A percentile compares a stretch with the other conserved stretches of the same genome.
Conservation (phyloP, 2,329 filamentous ascomycete species). For the Neophaeococcomyces aloes region DNA sequence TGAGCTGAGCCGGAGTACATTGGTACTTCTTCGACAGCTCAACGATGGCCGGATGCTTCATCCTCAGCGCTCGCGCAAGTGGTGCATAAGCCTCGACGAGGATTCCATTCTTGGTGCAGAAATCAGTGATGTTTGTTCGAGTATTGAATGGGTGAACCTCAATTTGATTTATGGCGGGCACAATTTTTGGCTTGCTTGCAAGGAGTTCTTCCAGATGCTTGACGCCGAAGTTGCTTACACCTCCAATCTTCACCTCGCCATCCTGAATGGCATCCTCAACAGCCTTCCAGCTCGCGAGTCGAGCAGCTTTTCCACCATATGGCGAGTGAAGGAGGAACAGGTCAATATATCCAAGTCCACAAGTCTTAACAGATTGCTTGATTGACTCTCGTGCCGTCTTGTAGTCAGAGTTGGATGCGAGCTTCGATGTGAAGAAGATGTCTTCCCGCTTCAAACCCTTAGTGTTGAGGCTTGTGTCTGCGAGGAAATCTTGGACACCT, state of each 20-base stretch:
- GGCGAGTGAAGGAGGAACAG: conserved; percentile 71
- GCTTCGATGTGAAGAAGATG: conserved; percentile 71
- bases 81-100: conserved; percentile 71
- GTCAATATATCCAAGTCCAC: conserved; percentile 64
- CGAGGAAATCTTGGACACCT: conserved; percentile 51
- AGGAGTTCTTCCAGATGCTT: conserved; percentile 64
- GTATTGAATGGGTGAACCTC: conserved; percentile 79
- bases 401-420: conserved; percentile 57
- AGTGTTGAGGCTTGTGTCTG: conserved; percentile 34
- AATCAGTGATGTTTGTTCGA: conserved; percentile 53
- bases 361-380: conserved; percentile 51
- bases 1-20: conserved; percentile 61
- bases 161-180: conserved; percentile 67
- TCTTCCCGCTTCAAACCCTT: conserved; percentile 52
- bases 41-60: conserved; percentile 55
- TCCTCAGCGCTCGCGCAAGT: conserved; percentile 58
- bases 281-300: conserved; percentile 64
- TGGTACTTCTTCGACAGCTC: conserved; percentile 56
- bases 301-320: conserved; percentile 58
- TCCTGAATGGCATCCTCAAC: conserved; percentile 64
- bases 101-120: conserved; percentile 57
- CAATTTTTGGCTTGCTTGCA: conserved; percentile 48
- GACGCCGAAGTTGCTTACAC: conserved; percentile 69
- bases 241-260: conserved; percentile 60
- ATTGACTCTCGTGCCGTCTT: conserved; percentile 58